Evolutionary conservation across 2,329 filamentous ascomycete genomes (phyloP).

Genomic region (Epichloe aotearoae): DNA sequence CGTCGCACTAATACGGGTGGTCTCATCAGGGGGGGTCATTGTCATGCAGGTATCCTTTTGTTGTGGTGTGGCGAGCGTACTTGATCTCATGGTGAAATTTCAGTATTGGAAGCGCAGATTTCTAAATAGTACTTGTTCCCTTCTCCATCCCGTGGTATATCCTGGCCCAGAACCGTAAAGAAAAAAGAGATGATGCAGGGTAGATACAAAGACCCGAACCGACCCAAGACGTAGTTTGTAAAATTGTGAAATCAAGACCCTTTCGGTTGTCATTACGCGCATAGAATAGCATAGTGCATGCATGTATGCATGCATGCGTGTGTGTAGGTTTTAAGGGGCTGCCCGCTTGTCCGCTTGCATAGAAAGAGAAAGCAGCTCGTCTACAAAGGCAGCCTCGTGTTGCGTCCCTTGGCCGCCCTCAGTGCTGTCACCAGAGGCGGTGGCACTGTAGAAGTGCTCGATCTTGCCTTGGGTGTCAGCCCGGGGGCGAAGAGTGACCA

Average conservation of each 20-base stretch:
- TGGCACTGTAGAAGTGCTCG: slow-evolving; percentile 5
- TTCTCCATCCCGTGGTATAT: neutral
- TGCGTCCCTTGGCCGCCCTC: neutral
- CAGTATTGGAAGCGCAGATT: neutral
- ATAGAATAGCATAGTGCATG: too few relatives aligned
- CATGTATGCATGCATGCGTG: too few relatives aligned
- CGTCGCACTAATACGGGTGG: neutral
- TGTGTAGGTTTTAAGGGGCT: neutral
- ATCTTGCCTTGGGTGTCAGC: neutral
- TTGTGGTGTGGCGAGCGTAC: neutral
- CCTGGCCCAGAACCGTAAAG: neutral
- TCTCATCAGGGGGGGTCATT: too few relatives aligned
- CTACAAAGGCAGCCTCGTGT: slow-evolving; percentile 8
- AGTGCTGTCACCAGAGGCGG: slow-evolving; percentile 6
- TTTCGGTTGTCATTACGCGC: too few relatives aligned
- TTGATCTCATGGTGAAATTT: too few relatives aligned
- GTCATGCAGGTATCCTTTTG: neutral
- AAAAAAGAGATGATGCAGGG: neutral
- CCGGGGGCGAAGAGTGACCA: neutral
- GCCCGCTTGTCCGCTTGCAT: slow-evolving; percentile 8
- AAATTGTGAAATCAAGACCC: too few relatives aligned
- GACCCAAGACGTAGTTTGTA: too few relatives aligned
- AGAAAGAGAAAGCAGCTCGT: slow-evolving; percentile 11
- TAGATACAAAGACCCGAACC: too few relatives aligned
- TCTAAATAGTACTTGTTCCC: neutral